Percentiles rank a stretch among this genome's conserved stretches.
Conservation (phyloP, 371 early-diverging fungal genomes). For the Mortierella sp. region DNA sequence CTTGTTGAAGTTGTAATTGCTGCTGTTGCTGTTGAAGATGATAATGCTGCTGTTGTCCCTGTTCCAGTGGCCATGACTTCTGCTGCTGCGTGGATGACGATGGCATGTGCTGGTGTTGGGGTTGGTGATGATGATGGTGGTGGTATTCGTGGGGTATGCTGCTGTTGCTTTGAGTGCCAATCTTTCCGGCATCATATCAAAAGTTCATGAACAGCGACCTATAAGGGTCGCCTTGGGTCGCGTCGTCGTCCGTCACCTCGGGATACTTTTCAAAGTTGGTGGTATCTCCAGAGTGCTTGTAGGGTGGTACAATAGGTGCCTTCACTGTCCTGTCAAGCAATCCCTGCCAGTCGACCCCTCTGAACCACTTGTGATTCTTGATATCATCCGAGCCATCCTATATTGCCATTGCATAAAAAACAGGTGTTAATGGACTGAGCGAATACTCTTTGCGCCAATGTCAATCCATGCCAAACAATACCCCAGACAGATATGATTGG, state of each 20-base stretch:
- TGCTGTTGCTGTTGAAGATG: slow-evolving; percentile 12
- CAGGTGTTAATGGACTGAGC: not conserved
- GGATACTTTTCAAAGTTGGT: slow-evolving; percentile 77
- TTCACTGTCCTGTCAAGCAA: slow-evolving; percentile 75
- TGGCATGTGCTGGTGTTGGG: slow-evolving; percentile 8
- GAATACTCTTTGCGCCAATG: too few species aligned
- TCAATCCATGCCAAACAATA: not conserved
- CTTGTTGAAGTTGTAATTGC: slow-evolving; percentile 7
- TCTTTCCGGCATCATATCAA: slow-evolving; percentile 59
- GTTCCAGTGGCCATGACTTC: slow-evolving; percentile 18
- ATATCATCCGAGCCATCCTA: slow-evolving; percentile 83
- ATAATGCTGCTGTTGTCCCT: slow-evolving; percentile 11
- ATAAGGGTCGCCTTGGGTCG: slow-evolving; percentile 56
- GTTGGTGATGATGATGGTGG: slow-evolving; percentile 1
- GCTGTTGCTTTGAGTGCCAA: slow-evolving; percentile 49
- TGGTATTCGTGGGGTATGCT: slow-evolving; percentile 30
- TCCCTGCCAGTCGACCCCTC: slow-evolving; percentile 86
- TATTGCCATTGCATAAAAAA: slow-evolving; percentile 30
- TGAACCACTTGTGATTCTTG: slow-evolving; percentile 91
- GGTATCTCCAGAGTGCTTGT: slow-evolving; percentile 74
- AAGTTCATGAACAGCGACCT: slow-evolving; percentile 60
- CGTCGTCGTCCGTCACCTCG: slow-evolving; percentile 58
- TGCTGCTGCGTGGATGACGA: slow-evolving; percentile 2
- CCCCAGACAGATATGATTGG: too few species aligned
- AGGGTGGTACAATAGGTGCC: slow-evolving; percentile 75